Evolutionary conservation across 2,329 filamentous ascomycete genomes (phyloP).

Genomic region (Fusarium verrucosum): DNA sequence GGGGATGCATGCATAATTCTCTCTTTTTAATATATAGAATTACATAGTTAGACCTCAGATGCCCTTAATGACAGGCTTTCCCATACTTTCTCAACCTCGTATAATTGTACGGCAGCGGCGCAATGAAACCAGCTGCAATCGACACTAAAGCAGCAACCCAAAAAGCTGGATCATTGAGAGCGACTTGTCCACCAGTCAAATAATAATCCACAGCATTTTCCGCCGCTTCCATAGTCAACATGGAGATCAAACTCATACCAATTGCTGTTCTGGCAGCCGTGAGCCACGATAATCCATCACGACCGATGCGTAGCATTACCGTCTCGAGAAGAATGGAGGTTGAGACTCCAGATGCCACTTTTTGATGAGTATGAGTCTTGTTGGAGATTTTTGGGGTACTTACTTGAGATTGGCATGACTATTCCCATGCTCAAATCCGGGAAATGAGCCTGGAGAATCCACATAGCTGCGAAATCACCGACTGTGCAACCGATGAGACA

Average conservation of each 20-base stretch:
- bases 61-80: slow-evolving; percentile 56
- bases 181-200: slow-evolving; percentile 61
- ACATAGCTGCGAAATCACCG: slow-evolving; percentile 66
- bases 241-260: slow-evolving; percentile 68
- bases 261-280: slow-evolving; percentile 60
- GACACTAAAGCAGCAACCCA: slow-evolving; percentile 61
- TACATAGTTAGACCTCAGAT: background rate
- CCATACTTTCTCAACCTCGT: slow-evolving; percentile 58
- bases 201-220: slow-evolving; percentile 66
- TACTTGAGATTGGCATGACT: slow-evolving; percentile 64
- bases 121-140: slow-evolving; percentile 56
- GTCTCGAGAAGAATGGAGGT: slow-evolving; percentile 64
- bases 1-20: accelerated
- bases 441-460: slow-evolving; percentile 61
- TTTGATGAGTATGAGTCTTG: accelerated
- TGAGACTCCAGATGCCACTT: slow-evolving; percentile 62
- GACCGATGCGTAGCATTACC: slow-evolving; percentile 57
- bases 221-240: slow-evolving; percentile 66
- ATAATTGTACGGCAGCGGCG: slow-evolving; percentile 65
- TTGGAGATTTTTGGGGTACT: accelerated
- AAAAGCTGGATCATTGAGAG: slow-evolving; percentile 58
- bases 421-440: slow-evolving; percentile 57
- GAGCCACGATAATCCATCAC: slow-evolving; percentile 58
- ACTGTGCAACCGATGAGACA: slow-evolving; percentile 64
- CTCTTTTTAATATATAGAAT: accelerated